phyloP scores from a whole-genome alignment of 306 rosid genomes.

The Lupinus albus region DNA sequence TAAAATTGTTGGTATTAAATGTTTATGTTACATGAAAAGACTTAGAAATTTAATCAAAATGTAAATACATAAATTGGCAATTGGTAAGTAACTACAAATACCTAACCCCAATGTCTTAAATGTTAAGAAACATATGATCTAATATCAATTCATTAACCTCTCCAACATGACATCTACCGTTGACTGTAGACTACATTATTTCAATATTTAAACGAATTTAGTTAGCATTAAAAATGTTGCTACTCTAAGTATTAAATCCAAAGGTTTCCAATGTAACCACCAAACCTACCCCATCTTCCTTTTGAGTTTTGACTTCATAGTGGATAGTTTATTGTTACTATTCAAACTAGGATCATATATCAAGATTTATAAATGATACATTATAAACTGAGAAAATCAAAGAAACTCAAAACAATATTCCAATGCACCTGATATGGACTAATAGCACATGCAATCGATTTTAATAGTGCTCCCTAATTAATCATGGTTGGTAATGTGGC shows the following conservation, averaged over 20 bases:
- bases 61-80: too few species aligned
- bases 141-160: too few species aligned
- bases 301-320: constrained; percentile 30
- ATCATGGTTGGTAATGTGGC: constrained; percentile 34
- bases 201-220: constrained; percentile 23
- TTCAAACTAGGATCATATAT: constrained; percentile 29
- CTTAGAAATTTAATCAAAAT: too few species aligned
- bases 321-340: not conserved
- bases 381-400: not conserved
- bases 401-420: constrained; percentile 24
- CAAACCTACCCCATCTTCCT: constrained; percentile 39
- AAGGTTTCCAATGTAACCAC: constrained; percentile 30
- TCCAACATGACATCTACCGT: constrained; percentile 4
- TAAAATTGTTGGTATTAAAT: too few species aligned
- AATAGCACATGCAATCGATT: constrained; percentile 9
- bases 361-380: not conserved
- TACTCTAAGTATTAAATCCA: constrained; percentile 3
- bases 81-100: too few species aligned
- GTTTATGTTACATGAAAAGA: too few species aligned
- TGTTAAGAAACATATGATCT: too few species aligned
- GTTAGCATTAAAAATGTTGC: not conserved
- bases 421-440: constrained; percentile 39
- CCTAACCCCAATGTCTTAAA: too few species aligned
- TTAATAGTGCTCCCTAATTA: constrained; percentile 19
- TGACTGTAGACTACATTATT: constrained; percentile 24